phyloP scores from a whole-genome alignment of 2,329 filamentous ascomycete genomes.

The Chrysoporthe puriensis region DNA sequence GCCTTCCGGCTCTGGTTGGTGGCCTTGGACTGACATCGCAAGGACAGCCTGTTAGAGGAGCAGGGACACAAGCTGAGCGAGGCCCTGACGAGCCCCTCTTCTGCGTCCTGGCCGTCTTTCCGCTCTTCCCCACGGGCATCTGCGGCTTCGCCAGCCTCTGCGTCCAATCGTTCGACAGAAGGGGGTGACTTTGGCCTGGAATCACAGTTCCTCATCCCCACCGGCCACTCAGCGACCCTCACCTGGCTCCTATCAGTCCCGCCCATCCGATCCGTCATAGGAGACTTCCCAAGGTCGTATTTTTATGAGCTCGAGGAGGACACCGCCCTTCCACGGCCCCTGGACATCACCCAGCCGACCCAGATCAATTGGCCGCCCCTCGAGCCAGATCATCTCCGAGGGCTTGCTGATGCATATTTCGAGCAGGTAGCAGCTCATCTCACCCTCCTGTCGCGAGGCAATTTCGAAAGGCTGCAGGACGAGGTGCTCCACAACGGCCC shows the following conservation, averaged over 20 bases:
- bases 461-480: conserved; percentile 37
- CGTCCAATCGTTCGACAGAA: conserved; percentile 23
- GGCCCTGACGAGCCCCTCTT: conserved; percentile 17
- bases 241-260: conserved; percentile 41
- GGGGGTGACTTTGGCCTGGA: conserved; percentile 35
- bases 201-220: conserved; percentile 42
- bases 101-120: conserved; percentile 21
- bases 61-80: conserved; percentile 33
- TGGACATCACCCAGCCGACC: conserved; percentile 36
- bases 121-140: conserved; percentile 22
- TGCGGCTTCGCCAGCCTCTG: conserved; percentile 26
- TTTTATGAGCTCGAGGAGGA: conserved; percentile 42
- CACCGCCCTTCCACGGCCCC: conserved; percentile 36
- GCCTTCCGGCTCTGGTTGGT: conserved; percentile 34
- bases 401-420: conserved; percentile 40
- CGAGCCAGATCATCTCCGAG: conserved; percentile 34
- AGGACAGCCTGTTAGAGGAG: conserved; percentile 32
- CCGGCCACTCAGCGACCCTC: conserved; percentile 39
- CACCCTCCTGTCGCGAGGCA: conserved; percentile 39
- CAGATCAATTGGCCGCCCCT: conserved; percentile 36
- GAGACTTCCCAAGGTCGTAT: conserved; percentile 39
- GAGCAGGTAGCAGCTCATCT: conserved; percentile 40
- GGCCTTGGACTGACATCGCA: conserved; percentile 19
- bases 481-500: conserved; percentile 34
- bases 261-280: conserved; percentile 38